These are phyloP conservation scores for Dryas drummondii DNA, from an alignment of 306 rosid genomes.

Conservation along the genomic window DNA sequence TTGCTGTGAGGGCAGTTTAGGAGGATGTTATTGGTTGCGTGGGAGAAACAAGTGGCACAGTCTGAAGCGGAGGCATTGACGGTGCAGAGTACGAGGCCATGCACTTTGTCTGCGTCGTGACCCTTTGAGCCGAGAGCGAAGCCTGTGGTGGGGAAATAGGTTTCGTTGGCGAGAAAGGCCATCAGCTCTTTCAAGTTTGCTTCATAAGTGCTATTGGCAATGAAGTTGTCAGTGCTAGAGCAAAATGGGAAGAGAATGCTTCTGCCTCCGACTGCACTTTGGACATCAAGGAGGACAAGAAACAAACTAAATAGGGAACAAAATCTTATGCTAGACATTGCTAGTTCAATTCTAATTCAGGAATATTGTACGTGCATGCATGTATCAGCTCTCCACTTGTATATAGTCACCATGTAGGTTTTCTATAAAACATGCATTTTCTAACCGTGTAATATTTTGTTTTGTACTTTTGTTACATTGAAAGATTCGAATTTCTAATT, in stretches of 20 bases:
- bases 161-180: slow-evolving; percentile 15
- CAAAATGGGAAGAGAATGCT: slow-evolving; percentile 1
- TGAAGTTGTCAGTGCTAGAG: not conserved
- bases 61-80: slow-evolving; percentile 35
- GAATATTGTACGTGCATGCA: too few species aligned
- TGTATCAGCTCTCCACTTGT: too few species aligned
- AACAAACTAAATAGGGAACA: not conserved
- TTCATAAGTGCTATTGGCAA: not conserved
- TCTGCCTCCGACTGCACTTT: not conserved
- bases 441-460: too few species aligned
- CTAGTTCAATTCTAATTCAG: too few species aligned
- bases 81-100: slow-evolving; percentile 42
- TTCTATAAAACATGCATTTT: too few species aligned
- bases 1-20: slow-evolving; percentile 29
- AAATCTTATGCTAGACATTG: slow-evolving; percentile 4
- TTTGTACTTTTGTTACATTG: too few species aligned
- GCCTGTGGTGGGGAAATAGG: slow-evolving; percentile 28
- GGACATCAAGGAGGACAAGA: not conserved
- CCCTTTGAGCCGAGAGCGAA: slow-evolving; percentile 30
- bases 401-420: too few species aligned
- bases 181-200: slow-evolving; percentile 12
- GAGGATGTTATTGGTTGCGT: slow-evolving; percentile 26
- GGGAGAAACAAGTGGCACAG: slow-evolving; percentile 34
- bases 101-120: slow-evolving; percentile 2
- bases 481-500: too few species aligned